Evolutionary conservation across 2,329 filamentous ascomycete species (phyloP).

Genomic region (Fusarium humuli): DNA sequence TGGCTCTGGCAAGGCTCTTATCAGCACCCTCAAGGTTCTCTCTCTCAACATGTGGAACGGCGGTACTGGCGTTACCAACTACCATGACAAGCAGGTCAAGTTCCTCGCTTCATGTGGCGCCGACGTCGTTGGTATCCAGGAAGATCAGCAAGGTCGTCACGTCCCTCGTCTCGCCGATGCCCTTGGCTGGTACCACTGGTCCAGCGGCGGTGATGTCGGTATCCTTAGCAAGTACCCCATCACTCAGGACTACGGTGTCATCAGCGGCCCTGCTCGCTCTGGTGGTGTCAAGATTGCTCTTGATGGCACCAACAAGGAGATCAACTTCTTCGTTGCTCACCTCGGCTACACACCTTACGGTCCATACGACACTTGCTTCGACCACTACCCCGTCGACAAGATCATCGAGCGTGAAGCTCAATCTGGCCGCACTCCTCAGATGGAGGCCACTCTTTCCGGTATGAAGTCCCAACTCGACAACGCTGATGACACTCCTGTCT

Average conservation of each 20-base stretch:
- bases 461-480: conserved; percentile 51
- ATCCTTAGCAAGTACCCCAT: conserved; percentile 57
- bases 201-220: conserved; percentile 48
- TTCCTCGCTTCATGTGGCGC: conserved; percentile 50
- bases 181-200: conserved; percentile 55
- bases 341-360: conserved; percentile 56
- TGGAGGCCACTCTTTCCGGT: conserved; percentile 49
- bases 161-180: conserved; percentile 52
- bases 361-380: conserved; percentile 58
- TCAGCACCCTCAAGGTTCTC: conserved; percentile 52
- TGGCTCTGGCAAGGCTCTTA: conserved; percentile 44
- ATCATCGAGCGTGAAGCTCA: conserved; percentile 52
- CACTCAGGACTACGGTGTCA: conserved; percentile 45
- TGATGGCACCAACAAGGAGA: conserved; percentile 47
- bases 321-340: conserved; percentile 54
- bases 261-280: conserved; percentile 32
- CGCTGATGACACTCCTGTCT: conserved; percentile 50
- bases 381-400: conserved; percentile 48
- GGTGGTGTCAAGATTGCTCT: conserved; percentile 52
- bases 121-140: conserved; percentile 56
- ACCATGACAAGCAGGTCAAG: conserved; percentile 54
- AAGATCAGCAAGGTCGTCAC: conserved; percentile 48
- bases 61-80: conserved; percentile 51
- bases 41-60: conserved; percentile 57
- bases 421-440: conserved; percentile 55